Conservation (phyloP, 2,329 filamentous ascomycete genomes). For the Lecanicillium sp. region DNA sequence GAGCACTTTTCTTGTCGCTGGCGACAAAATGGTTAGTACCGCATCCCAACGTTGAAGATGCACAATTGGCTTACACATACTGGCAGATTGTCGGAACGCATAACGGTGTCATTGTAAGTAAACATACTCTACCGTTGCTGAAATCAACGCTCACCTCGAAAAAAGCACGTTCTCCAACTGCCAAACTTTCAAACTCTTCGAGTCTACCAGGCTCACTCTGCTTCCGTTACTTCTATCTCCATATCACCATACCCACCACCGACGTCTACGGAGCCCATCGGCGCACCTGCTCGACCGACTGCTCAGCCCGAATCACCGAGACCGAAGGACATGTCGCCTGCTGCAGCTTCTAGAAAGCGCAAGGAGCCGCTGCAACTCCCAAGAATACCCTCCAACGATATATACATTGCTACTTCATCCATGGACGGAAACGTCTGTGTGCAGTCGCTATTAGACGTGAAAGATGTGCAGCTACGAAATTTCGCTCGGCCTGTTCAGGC, state of each 20-base stretch:
- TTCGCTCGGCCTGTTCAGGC: slow-evolving; percentile 90
- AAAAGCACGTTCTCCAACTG: slow-evolving; percentile 74
- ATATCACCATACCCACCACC: slow-evolving; percentile 75
- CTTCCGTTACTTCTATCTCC: slow-evolving; percentile 82
- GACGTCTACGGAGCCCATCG: slow-evolving; percentile 32
- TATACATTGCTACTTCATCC: slow-evolving; percentile 88
- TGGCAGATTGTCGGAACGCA: slow-evolving; percentile 82
- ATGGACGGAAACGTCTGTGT: slow-evolving; percentile 95
- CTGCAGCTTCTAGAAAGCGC: slow-evolving; percentile 41
- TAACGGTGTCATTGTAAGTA: slow-evolving; percentile 85
- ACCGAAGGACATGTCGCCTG: slow-evolving; percentile 33
- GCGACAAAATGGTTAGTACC: slow-evolving; percentile 83
- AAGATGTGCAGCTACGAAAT: slow-evolving; percentile 85
- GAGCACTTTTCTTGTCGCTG: slow-evolving; percentile 80
- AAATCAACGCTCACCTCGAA: slow-evolving; percentile 18
- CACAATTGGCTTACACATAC: slow-evolving; percentile 22
- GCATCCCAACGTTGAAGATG: neutral
- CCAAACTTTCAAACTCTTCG: slow-evolving; percentile 75
- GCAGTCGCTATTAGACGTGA: slow-evolving; percentile 75
- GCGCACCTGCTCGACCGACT: slow-evolving; percentile 17
- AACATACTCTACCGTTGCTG: neutral
- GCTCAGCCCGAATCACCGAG: slow-evolving; percentile 20
- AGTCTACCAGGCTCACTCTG: slow-evolving; percentile 86
- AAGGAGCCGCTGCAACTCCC: slow-evolving; percentile 52
- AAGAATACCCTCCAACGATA: slow-evolving; percentile 76